A percentile compares a stretch with the other conserved stretches of the same genome.
Evolutionary conservation across 1,284 basidiomycete genomes (phyloP).

Genomic region (Ceraceosorus guamensis): DNA sequence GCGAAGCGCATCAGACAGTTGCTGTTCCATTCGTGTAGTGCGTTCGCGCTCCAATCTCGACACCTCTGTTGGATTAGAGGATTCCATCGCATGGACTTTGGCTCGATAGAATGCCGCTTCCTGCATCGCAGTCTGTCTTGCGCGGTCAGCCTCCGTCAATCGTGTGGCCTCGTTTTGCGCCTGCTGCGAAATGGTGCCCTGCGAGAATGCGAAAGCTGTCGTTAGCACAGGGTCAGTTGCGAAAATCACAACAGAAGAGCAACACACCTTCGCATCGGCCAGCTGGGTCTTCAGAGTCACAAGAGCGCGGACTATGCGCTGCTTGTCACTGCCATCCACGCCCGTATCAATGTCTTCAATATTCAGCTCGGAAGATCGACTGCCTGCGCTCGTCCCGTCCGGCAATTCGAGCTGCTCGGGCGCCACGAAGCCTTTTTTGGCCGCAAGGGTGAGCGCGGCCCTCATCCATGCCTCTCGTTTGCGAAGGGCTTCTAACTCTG

Average conservation of each 20-base stretch:
- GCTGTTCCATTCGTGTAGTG: slow-evolving; percentile 69
- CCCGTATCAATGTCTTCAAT: slow-evolving; percentile 49
- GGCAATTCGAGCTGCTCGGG: slow-evolving; percentile 51
- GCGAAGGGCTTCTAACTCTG: slow-evolving; percentile 68
- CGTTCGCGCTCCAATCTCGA: slow-evolving; percentile 71
- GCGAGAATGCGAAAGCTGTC: too few relatives aligned
- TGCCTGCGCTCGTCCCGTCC: slow-evolving; percentile 20
- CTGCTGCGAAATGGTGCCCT: slow-evolving; percentile 63
- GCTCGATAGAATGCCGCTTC: slow-evolving; percentile 95
- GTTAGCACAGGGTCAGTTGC: slow-evolving; percentile 53
- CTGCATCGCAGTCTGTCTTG: slow-evolving; percentile 72
- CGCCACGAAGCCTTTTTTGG: slow-evolving; percentile 72
- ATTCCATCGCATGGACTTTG: slow-evolving; percentile 79
- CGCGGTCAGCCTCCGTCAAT: slow-evolving; percentile 70
- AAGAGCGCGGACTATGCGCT: slow-evolving; percentile 64
- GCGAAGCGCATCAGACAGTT: slow-evolving; percentile 64
- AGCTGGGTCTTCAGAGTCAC: slow-evolving; percentile 82
- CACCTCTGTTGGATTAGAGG: slow-evolving; percentile 60
- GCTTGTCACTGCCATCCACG: slow-evolving; percentile 47
- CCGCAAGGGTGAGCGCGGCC: slow-evolving; percentile 69
- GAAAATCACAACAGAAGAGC: slow-evolving; percentile 39
- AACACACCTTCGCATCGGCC: slow-evolving; percentile 73
- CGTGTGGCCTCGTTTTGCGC: slow-evolving; percentile 69
- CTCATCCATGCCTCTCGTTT: slow-evolving; percentile 80
- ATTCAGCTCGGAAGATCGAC: slow-evolving; percentile 26